Base-by-base conservation (phyloP, 257 asterid species). In the Solanum medicagineum region DNA sequence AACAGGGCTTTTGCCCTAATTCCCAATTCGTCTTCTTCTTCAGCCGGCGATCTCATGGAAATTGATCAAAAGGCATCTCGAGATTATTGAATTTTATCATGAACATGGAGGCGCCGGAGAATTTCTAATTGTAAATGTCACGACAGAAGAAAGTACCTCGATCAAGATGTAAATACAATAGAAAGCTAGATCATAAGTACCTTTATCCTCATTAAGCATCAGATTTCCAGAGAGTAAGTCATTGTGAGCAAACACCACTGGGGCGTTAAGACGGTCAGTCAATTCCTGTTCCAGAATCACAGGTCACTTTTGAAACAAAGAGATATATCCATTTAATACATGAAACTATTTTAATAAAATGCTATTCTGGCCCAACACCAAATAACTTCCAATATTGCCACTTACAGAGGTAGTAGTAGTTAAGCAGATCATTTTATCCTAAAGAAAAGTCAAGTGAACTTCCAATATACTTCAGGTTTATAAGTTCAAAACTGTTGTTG, bases 161-260 rank as follows among this genome's bases (percentile, higher is more conserved):
- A 53, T 77, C 51, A 55, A 60, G 36, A 83, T 68, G 32, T 53
- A 86, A 69, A 65, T 17, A 49, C 75, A 87, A 36, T 80, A 82
- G n/a, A 55, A 83, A 85, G 32, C 26, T 16, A 51, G 49, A 85
- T 45, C 83, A 87, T 63, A 63, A 81, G 73, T 91, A 96, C 99
- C 99, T 94, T 93, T 92, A 51, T 93, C 92, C 53, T 94, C 98
- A 92, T 94, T 92, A 42, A 91, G 92, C 99, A 96, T 96, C 90
- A 95, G 88, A 87, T 96, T 96, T 87, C 99, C 99, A 69, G 97
- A 95, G 83, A 96, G 98, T 69, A 96, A 89, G 89, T 95, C 99
- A 84, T 95, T 95, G 89, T 95, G 99, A 62, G 94, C 90, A 90
- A 36, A 96, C 69, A 95, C 94, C 68, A 95, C 93, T 10, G 98